Base-by-base conservation (phyloP, 441 rosid species). In the Populus hybrid region DNA sequence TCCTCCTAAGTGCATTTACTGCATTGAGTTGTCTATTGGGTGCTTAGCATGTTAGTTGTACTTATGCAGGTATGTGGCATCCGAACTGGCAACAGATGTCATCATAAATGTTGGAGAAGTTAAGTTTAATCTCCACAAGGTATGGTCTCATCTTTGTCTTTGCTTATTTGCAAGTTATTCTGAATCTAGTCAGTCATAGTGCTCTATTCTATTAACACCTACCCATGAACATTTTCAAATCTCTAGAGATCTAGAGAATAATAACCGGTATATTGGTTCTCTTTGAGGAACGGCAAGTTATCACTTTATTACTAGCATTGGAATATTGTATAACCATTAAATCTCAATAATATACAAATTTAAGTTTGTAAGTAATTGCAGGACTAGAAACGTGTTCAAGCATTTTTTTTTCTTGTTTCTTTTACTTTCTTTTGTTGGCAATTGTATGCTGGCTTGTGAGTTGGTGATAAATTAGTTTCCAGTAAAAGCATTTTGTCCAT, bases 121-220 rank as follows among this genome's bases (percentile, higher is more conserved):
- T 69, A 94, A 91, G 83, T 95, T 94, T 87, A 79, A 81, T 84
- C 92, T 95, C 69, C 99, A 95, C 76, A 95, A 94, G 99, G 99
- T 94, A 86, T 76, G 40, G 69, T 71, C 71, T 71, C 42, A 35
- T 0, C 56, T 9, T 36, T 59, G 20, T 28, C n/a, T n/a, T n/a
- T n/a, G n/a, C n/a, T n/a, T 3, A 28, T 40, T 10, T 40, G 12
- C 45, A 40, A 40, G 12, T 40, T 40, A 40, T 40, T 40, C 45
- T 40, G 14, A 40, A 40, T 40, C 11, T 40, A 40, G 12, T 40
- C 45, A 40, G 29, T 42, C 21, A 61, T 9, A 0, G 40, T 63
- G 26, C 61, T 70, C 14, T 40, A 26, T 29, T 71, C 36, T 9
- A 10, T 26, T 9, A 66, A 61, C 35, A 21, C 31, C 31, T 9